Conservation (phyloP, 1,284 basidiomycete species). For the Malassezia equina region DNA sequence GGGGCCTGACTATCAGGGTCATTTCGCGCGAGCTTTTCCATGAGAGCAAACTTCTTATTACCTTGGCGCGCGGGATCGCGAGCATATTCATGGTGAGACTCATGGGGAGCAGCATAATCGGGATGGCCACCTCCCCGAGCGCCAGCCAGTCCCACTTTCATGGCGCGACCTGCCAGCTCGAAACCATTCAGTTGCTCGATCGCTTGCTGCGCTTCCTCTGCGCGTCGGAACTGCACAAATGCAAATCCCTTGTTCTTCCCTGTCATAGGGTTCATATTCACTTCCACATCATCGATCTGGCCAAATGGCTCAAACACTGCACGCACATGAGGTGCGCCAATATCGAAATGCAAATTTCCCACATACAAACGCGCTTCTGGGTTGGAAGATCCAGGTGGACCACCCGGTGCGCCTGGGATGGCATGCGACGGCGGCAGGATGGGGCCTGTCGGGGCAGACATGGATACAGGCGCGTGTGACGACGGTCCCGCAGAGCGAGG, state of each 20-base stretch:
- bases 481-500: conserved; percentile 13
- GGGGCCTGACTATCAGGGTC: conserved; percentile 11
- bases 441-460: conserved; percentile 4
- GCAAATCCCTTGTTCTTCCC: conserved; percentile 95
- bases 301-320: conserved; percentile 98
- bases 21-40: conserved; percentile 44
- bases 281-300: conserved; percentile 91
- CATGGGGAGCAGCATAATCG: neutral
- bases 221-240: conserved; percentile 83
- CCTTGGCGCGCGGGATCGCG: conserved; percentile 21
- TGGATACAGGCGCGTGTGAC: conserved; percentile 19
- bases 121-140: neutral
- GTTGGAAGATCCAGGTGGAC: conserved; percentile 31
- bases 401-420: neutral
- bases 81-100: neutral
- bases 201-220: conserved; percentile 87
- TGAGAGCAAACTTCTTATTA: conserved; percentile 34
- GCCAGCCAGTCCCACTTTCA: conserved; percentile 33
- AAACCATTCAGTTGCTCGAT: conserved; percentile 97
- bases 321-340: conserved; percentile 88
- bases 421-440: conserved; percentile 20
- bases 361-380: conserved; percentile 73
- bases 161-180: conserved; percentile 79
- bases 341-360: conserved; percentile 88
- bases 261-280: conserved; percentile 78